phyloP scores from a whole-genome alignment of 2,329 filamentous ascomycete genomes.

The Diplocarpon mali region DNA sequence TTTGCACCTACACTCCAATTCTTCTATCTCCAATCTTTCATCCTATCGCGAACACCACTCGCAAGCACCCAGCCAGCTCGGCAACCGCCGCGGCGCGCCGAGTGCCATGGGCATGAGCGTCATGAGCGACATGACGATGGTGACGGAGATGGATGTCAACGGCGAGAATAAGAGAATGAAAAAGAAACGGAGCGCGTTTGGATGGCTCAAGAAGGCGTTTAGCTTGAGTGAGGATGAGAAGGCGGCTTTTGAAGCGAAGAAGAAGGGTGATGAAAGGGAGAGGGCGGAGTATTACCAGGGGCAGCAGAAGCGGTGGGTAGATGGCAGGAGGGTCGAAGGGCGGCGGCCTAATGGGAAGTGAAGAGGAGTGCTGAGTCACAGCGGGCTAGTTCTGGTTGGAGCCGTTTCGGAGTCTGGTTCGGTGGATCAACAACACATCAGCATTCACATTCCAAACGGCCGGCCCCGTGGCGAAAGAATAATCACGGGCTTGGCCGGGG shows the following conservation, averaged over 20 bases:
- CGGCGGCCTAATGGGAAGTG: neutral
- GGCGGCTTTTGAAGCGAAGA: conserved; percentile 46
- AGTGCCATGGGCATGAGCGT: conserved; percentile 35
- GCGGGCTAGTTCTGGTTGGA: too few relatives aligned
- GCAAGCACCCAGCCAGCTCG: conserved; percentile 14
- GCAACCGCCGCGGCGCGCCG: conserved; percentile 21
- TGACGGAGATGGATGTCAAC: conserved; percentile 26
- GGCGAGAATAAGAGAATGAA: conserved; percentile 35
- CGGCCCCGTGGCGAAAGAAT: too few relatives aligned
- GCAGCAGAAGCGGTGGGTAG: conserved; percentile 15
- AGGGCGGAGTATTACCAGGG: conserved; percentile 12
- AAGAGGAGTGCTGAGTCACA: too few relatives aligned
- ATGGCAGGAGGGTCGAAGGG: conserved; percentile 17
- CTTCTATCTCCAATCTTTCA: conserved; percentile 40
- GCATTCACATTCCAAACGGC: too few relatives aligned
- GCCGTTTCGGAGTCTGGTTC: too few relatives aligned
- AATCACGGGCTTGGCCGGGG: too few relatives aligned
- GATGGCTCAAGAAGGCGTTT: conserved; percentile 59
- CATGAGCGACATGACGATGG: conserved; percentile 39
- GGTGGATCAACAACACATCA: too few relatives aligned
- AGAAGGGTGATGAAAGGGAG: conserved; percentile 18
- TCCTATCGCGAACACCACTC: conserved; percentile 5
- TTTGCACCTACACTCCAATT: conserved; percentile 19
- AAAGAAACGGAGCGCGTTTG: conserved; percentile 57
- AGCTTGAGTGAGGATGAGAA: conserved; percentile 53